Evolutionary conservation across 768 basidiomycete genomes (phyloP).

Genomic region (Mycena rosella): DNA sequence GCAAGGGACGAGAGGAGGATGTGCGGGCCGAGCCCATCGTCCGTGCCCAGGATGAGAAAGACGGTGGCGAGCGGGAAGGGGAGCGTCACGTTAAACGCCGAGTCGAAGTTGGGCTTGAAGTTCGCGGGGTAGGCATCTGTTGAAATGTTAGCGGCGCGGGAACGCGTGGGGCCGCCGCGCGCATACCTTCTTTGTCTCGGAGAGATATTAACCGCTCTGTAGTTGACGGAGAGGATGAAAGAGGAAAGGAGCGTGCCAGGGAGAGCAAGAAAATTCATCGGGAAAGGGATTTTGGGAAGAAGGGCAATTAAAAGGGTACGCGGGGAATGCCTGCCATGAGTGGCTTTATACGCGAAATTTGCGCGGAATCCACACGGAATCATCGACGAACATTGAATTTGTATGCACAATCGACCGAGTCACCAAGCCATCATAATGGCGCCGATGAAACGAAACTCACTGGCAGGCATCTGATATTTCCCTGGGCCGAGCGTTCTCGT

Average conservation of each 20-base stretch:
- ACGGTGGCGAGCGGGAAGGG: slow-evolving; percentile 30
- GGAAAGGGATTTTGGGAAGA: not conserved
- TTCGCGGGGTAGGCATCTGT: slow-evolving; percentile 30
- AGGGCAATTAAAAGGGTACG: not conserved
- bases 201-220: slow-evolving; percentile 23
- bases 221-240: slow-evolving; percentile 14
- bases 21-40: slow-evolving; percentile 15
- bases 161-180: not conserved
- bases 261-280: slow-evolving; percentile 18
- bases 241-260: slow-evolving; percentile 9
- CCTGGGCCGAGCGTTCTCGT: not conserved
- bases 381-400: too few relatives aligned
- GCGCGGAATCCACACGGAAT: too few relatives aligned
- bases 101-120: slow-evolving; percentile 35
- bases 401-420: too few relatives aligned
- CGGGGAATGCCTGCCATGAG: too few relatives aligned
- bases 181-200: slow-evolving; percentile 5
- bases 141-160: too few relatives aligned
- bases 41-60: slow-evolving; percentile 34
- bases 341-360: too few relatives aligned
- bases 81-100: slow-evolving; percentile 27
- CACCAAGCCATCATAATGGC: too few relatives aligned
- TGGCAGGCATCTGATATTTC: too few relatives aligned
- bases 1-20: slow-evolving; percentile 30
- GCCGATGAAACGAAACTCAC: too few relatives aligned